Conservation (phyloP, 768 basidiomycete species). For the Gelatoporia subvermispora region DNA sequence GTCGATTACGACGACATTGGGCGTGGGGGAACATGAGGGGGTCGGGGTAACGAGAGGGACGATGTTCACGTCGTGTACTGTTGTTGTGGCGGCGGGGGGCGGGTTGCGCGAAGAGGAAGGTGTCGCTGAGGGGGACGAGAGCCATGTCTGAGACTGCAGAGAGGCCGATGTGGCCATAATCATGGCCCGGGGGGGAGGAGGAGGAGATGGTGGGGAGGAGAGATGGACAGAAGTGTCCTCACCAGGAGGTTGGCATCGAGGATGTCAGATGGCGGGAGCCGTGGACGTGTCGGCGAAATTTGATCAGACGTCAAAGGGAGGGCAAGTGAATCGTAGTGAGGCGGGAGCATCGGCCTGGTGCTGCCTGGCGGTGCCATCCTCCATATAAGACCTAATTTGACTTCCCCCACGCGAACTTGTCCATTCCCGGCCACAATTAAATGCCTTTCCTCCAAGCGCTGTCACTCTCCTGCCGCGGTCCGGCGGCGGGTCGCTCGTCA, state of each 20-base stretch:
- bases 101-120: conserved; percentile 4
- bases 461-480: too few species aligned
- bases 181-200: conserved; percentile 2
- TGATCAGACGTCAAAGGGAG: conserved; percentile 3
- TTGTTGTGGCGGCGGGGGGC: conserved; percentile 5
- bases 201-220: not conserved
- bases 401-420: conserved; percentile 3
- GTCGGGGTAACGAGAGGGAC: conserved; percentile 2
- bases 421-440: not conserved
- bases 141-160: not conserved
- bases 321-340: not conserved
- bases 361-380: too few species aligned
- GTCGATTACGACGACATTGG: conserved; percentile 43
- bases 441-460: too few species aligned
- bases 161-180: not conserved
- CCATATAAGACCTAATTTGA: conserved; percentile 6
- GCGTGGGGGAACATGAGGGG: conserved; percentile 10
- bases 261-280: not conserved
- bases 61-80: not conserved
- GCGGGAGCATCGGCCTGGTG: not conserved
- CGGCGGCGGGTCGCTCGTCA: too few species aligned
- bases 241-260: conserved; percentile 9
- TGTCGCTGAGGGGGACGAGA: not conserved
- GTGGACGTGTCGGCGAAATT: not conserved
- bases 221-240: conserved; percentile 1